Evolutionary conservation across 495 filamentous ascomycete genomes (phyloP), one percentile per base, ranked within the genome.

Genomic region (Parathielavia hyrcaniae): DNA sequence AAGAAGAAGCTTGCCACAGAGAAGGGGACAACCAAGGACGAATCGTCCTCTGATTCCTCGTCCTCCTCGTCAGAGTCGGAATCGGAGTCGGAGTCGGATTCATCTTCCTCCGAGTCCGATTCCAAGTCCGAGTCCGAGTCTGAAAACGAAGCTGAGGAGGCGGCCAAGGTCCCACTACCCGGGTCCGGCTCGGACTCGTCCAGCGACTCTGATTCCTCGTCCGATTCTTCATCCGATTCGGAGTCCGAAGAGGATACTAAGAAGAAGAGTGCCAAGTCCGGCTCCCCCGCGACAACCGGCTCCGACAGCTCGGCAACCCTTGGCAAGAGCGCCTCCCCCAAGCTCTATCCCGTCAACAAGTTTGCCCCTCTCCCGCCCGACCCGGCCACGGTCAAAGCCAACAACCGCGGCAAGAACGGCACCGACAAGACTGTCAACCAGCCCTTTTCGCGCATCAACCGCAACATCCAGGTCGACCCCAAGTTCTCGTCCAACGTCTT

Each of bases 401-500:
- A 79, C 67, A 77, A 76, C 69, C 74, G 75, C 54, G 71, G 75
- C 43, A 70, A 74, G 58, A 62, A 61, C 60, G 61, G 61, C 61
- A 61, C 61, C 14, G 26, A 83, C 62, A 85, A 85, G 70, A 77
- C 83, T 64, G 72, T 77, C 36, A 83, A 79, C 45, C 70, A 75
- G 45, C 81, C 80, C 14, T 88, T 88, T 75, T 83, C 80, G 3
- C 81, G 87, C 55, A 83, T 90, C 57, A 71, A 78, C 32, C 73
- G 74, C 54, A 74, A 85, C 61, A 70, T 77, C 44, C 54, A 73
- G 19, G 80, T 87, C 17, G 87, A 91, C 65, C 79, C 81, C 14
- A 70, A 73, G 55, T 67, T 79, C 60, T 69, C 79, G 50, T 85
- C 80, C 67, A 97, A 93, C 73, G 79, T 80, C 5, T 97, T 91